phyloP scores from a whole-genome alignment of 352 stramenopile genomes.

The Pythium brassicae region DNA sequence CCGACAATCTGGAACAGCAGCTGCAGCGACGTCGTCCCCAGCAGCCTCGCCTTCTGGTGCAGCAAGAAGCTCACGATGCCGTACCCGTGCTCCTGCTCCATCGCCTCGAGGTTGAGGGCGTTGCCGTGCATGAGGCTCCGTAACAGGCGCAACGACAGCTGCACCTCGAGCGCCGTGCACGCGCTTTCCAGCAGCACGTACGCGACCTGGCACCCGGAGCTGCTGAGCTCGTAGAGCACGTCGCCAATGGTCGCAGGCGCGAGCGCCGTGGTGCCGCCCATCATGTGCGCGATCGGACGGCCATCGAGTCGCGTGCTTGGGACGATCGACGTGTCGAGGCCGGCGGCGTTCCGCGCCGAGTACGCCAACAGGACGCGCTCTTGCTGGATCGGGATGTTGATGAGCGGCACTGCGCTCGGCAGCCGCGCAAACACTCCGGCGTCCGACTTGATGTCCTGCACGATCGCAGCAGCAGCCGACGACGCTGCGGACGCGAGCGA shows the following conservation, averaged over 20 bases:
- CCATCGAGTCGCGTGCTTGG: slow-evolving; percentile 50
- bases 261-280: slow-evolving; percentile 33
- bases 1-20: slow-evolving; percentile 53
- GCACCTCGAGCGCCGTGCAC: slow-evolving; percentile 31
- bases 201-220: slow-evolving; percentile 45
- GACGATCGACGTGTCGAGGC: slow-evolving; percentile 36
- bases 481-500: slow-evolving; percentile 59
- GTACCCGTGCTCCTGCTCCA: slow-evolving; percentile 74
- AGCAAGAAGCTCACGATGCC: slow-evolving; percentile 65
- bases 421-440: slow-evolving; percentile 52
- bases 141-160: slow-evolving; percentile 41
- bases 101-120: slow-evolving; percentile 38
- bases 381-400: slow-evolving; percentile 40
- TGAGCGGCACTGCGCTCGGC: slow-evolving; percentile 38
- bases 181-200: slow-evolving; percentile 53
- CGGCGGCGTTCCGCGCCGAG: slow-evolving; percentile 28
- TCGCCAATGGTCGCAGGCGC: slow-evolving; percentile 27
- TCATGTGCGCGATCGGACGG: slow-evolving; percentile 46
- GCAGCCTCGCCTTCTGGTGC: slow-evolving; percentile 44
- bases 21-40: slow-evolving; percentile 30
- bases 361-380: slow-evolving; percentile 58
- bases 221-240: slow-evolving; percentile 36
- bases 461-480: slow-evolving; percentile 54
- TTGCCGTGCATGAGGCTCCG: slow-evolving; percentile 28
- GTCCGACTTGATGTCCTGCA: slow-evolving; percentile 63